Evolutionary conservation across 2,329 filamentous ascomycete genomes (phyloP).

Genomic region (Lasiodiplodia gonubiensis): DNA sequence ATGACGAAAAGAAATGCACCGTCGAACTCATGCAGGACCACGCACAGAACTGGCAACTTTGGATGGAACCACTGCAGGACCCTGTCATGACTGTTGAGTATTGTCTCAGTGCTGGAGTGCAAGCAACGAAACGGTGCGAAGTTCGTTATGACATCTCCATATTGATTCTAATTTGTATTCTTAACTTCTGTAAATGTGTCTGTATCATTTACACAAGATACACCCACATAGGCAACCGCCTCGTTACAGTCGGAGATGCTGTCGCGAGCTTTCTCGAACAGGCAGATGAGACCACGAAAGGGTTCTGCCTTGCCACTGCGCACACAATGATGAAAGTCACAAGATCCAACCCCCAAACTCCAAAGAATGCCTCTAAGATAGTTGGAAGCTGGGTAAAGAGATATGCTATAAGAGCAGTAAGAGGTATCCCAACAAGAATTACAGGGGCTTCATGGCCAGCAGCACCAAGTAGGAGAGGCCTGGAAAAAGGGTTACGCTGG

Average conservation of each 20-base stretch:
- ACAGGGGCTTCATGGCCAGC: too few species aligned
- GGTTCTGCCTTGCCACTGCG: not conserved
- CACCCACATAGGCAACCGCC: not conserved
- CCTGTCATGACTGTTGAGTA: not conserved
- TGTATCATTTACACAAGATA: not conserved
- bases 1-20: not conserved
- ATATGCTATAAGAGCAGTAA: too few species aligned
- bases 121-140: not conserved
- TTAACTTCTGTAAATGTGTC: not conserved
- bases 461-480: too few species aligned
- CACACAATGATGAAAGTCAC: not conserved
- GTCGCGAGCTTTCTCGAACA: conserved; percentile 35
- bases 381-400: too few species aligned
- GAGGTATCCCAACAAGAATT: too few species aligned
- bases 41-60: too few species aligned
- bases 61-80: too few species aligned
- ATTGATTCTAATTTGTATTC: not conserved
- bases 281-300: conserved; percentile 29
- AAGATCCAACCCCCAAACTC: too few species aligned
- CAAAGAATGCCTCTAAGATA: too few species aligned
- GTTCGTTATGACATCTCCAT: not conserved
- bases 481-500: not conserved
- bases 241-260: conserved; percentile 38
- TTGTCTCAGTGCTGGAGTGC: not conserved
- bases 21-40: too few species aligned